Evolutionary conservation across 129 eudicot genomes (phyloP), one percentile per base, ranked within the genome.

Genomic region (Gnaphalium uliginosum): DNA sequence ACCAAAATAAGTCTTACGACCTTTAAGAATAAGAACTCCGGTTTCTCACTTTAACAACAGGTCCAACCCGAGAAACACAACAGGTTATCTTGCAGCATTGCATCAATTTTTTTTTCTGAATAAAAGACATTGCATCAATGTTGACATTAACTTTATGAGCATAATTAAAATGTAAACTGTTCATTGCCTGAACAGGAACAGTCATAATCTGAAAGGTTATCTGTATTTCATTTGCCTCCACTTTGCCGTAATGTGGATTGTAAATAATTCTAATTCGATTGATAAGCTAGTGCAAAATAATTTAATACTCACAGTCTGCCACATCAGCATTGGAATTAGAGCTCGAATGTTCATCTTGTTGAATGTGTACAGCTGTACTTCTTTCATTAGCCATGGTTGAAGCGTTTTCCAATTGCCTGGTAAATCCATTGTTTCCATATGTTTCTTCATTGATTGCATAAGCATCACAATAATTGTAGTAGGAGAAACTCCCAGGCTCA

Each of bases 401-500:
- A 65, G 86, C 32, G 50, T 82, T 79, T 35, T 85, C 93, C 50
- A 69, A 13, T 64, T 81, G 81, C 62, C 89, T 82, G 26, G 78
- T 78, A 73, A 79, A 81, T 53, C 81, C 96, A 75, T 73, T 82
- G 43, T 54, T 73, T 57, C 66, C 86, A 24, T 85, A 65, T 39
- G 71, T 41, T 48, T 78, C 86, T 63, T 83, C 87, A 61, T 80
- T 69, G 51, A 79, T 87, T 71, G 80, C 76, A 75, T 87, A 90
- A 22, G 90, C 82, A 60, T 87, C 84, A 54, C 87, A 79, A 66
- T 83, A 85, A 72, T 84, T 86, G 76, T 87, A 88, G 74, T 88
- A 93, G 23, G 96, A 92, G 66, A 78, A 79, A 81, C 78, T 78
- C 69, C 86, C 97, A 60, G 92, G 90, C 71, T 88, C 98, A 37